These are phyloP conservation scores for Aureobasidium sp. DNA, from an alignment of 2,329 filamentous ascomycete species.

Conservation along the genomic window DNA sequence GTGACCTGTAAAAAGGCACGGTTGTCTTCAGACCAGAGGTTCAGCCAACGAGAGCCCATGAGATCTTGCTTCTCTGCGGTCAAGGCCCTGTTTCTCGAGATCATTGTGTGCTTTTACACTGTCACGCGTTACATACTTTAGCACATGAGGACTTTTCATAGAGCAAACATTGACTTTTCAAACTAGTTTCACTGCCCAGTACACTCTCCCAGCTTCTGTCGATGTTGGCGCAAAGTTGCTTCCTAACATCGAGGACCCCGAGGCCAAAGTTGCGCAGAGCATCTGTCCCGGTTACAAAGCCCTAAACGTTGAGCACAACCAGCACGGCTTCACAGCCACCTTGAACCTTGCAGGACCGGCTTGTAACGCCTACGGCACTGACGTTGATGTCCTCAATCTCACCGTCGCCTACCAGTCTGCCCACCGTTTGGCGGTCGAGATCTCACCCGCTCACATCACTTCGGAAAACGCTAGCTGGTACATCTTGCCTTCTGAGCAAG, in stretches of 20 bases:
- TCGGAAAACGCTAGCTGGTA: slow-evolving; percentile 38
- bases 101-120: no score
- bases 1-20: no score
- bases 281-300: slow-evolving; percentile 55
- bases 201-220: slow-evolving; percentile 26
- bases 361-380: slow-evolving; percentile 69
- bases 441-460: slow-evolving; percentile 54
- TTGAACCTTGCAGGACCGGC: slow-evolving; percentile 44
- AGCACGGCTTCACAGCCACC: slow-evolving; percentile 43
- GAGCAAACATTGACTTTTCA: slow-evolving; percentile 13
- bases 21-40: no score
- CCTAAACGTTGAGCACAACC: slow-evolving; percentile 37
- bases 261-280: slow-evolving; percentile 53
- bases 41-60: no score
- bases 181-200: slow-evolving; percentile 21
- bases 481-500: slow-evolving; percentile 53
- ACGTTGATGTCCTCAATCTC: slow-evolving; percentile 58
- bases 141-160: no score
- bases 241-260: slow-evolving; percentile 56
- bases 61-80: no score
- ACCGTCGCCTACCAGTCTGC: slow-evolving; percentile 58
- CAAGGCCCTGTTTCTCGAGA: no score
- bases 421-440: slow-evolving; percentile 61
- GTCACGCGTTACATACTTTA: no score
- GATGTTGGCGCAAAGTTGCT: slow-evolving; percentile 35